These are phyloP conservation scores for Diaporthe humulicola DNA, from an alignment of 2,329 filamentous ascomycete genomes.

Conservation along the genomic window DNA sequence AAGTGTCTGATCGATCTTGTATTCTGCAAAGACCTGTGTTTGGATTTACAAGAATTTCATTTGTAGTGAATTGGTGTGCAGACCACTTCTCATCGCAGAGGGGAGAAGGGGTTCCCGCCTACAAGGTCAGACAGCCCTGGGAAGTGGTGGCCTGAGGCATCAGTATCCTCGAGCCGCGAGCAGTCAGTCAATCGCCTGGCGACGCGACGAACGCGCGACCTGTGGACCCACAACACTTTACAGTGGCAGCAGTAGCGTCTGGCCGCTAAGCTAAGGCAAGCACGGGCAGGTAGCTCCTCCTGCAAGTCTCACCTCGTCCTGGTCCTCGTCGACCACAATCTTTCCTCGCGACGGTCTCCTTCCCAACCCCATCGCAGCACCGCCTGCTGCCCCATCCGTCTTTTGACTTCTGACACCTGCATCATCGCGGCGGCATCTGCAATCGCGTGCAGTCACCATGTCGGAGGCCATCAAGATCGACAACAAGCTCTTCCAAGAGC, in stretches of 20 bases:
- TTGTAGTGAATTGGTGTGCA: neutral
- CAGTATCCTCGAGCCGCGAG: neutral
- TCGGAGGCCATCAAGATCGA: constrained; percentile 91
- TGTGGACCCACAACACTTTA: constrained; percentile 35
- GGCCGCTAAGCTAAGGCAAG: constrained; percentile 23
- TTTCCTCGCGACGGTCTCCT: constrained; percentile 5
- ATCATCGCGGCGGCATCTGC: constrained; percentile 32
- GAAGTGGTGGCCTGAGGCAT: constrained; percentile 22
- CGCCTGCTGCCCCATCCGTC: constrained; percentile 36
- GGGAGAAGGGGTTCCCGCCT: neutral
- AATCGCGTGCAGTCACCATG: constrained; percentile 61
- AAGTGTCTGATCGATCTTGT: neutral
- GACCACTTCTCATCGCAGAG: neutral
- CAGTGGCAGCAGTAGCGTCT: constrained; percentile 25
- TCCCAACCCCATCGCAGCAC: constrained; percentile 36
- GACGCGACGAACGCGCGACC: constrained; percentile 36
- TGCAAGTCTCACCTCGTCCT: constrained; percentile 30
- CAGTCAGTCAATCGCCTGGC: constrained; percentile 5
- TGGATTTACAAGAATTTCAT: neutral
- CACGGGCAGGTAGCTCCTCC: constrained; percentile 18
- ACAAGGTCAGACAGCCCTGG: neutral
- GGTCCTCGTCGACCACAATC: constrained; percentile 27
- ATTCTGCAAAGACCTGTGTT: neutral
- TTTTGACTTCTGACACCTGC: constrained; percentile 37
- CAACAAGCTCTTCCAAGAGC: constrained; percentile 92